Base-by-base conservation (phyloP, 176 grass and related monocot genomes). In the Coix lacrymajobi region DNA sequence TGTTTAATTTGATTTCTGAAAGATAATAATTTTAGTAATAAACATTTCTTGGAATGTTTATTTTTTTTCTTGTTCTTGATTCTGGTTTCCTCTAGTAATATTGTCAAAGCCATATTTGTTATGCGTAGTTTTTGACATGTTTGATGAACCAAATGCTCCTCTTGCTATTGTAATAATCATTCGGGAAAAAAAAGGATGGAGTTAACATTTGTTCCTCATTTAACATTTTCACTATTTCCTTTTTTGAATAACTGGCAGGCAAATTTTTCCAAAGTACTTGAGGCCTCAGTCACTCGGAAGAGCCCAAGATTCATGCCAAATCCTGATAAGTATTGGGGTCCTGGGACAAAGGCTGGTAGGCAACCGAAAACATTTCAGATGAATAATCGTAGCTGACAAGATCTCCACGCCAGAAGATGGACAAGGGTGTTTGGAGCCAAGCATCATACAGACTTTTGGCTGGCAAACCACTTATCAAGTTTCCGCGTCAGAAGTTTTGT, bases 271-370 rank as follows among this genome's bases (percentile, higher is more conserved):
- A 25, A 25, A 69, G 38, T 29, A 28, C 61, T 46, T 25, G 54
- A 19, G 31, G 33, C 28, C 48, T 81, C 81, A n/a, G 28, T 19
- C 12, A 48, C 30, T 33, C 69, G 74, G 31, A 92, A 83, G 85
- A 45, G 46, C 24, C 78, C 78, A 51, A 70, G 86, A 65, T 88
- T 88, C 78, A 19, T 85, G 22, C 90, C 78, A 69, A 92, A 92
- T 46, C 90, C 90, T 15, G 86, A 92, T 44, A 92, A 82, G 62
- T 15, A 88, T 60, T 92, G 86, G 90, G 90, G 90, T 56, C 86
- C 86, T 69, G 88, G 82, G 72, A 33, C 49, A n/a, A 92, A 85
- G 78, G 90, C 86, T 62, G 82, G 54, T 24, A 92, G 83, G 68
- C 54, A 78, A 62, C 61, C 71, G 26, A 85, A 76, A 76, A 20